Conservation (phyloP, 768 basidiomycete genomes). For the Austroboletus festivus region DNA sequence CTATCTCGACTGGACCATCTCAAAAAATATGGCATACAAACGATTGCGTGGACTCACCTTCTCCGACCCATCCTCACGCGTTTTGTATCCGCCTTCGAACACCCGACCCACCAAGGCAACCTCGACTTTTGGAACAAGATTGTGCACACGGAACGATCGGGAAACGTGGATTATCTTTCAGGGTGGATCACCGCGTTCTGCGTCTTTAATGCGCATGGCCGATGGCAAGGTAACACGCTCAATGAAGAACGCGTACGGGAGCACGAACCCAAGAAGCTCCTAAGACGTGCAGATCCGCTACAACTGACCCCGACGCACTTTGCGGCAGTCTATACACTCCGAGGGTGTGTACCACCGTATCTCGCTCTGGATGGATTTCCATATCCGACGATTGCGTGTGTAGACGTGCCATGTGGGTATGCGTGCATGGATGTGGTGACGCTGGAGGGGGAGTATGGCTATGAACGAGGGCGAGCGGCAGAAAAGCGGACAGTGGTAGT, state of each 20-base stretch:
- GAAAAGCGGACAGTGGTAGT: slow-evolving; percentile 30
- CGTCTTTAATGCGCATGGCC: slow-evolving; percentile 29
- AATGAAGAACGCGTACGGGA: slow-evolving; percentile 28
- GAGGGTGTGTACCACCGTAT: slow-evolving; percentile 16
- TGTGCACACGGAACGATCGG: slow-evolving; percentile 22
- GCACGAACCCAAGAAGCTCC: slow-evolving; percentile 31
- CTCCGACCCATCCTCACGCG: slow-evolving; percentile 38
- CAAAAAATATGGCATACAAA: slow-evolving; percentile 34
- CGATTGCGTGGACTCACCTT: slow-evolving; percentile 39
- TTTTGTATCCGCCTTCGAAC: slow-evolving; percentile 37
- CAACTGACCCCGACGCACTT: slow-evolving; percentile 26
- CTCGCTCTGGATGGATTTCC: slow-evolving; percentile 28
- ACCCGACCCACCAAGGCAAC: slow-evolving; percentile 27
- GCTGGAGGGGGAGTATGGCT: slow-evolving; percentile 10
- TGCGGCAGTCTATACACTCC: slow-evolving; percentile 24
- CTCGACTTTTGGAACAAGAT: slow-evolving; percentile 40
- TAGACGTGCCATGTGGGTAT: slow-evolving; percentile 30
- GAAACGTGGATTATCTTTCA: slow-evolving; percentile 32
- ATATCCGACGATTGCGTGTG: slow-evolving; percentile 28
- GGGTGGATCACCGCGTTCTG: slow-evolving; percentile 42
- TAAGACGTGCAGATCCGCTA: slow-evolving; percentile 27
- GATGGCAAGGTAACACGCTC: slow-evolving; percentile 31
- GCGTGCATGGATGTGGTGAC: slow-evolving; percentile 25
- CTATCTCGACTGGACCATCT: slow-evolving; percentile 38
- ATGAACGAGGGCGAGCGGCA: slow-evolving; percentile 24